Conservation (phyloP, 768 basidiomycete species). For the Kwoniella sp. region DNA sequence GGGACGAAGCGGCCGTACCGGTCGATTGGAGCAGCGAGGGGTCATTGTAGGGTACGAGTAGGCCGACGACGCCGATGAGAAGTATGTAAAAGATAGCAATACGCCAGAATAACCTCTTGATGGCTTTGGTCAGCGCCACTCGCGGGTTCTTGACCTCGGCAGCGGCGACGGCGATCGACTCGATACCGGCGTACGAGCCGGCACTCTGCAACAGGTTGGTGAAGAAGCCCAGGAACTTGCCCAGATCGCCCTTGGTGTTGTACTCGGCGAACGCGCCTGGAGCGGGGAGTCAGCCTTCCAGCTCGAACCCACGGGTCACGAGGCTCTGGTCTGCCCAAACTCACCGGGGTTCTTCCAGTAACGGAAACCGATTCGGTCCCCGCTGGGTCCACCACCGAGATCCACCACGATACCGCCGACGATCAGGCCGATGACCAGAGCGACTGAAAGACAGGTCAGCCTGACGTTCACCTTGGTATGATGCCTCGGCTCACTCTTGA, state of each 20-base stretch:
- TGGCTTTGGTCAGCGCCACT: conserved; percentile 26
- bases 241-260: conserved; percentile 12
- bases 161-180: conserved; percentile 28
- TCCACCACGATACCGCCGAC: conserved; percentile 33
- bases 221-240: conserved; percentile 31
- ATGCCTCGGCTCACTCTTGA: conserved; percentile 20
- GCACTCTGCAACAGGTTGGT: conserved; percentile 31
- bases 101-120: conserved; percentile 29
- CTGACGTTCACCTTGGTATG: not conserved
- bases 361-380: conserved; percentile 29
- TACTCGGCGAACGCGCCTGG: conserved; percentile 28
- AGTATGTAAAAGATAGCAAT: conserved; percentile 39
- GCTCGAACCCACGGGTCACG: no score
- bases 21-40: conserved; percentile 31
- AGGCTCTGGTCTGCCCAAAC: no score
- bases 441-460: conserved; percentile 1
- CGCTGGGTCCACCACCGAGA: conserved; percentile 29
- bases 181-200: conserved; percentile 22
- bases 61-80: conserved; percentile 43
- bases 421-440: conserved; percentile 33
- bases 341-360: conserved; percentile 37
- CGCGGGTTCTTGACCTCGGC: conserved; percentile 38
- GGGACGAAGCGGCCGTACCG: conserved; percentile 47
- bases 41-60: conserved; percentile 41
- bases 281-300: no score